These are phyloP conservation scores for Tetrahymena thermophila DNA, from an alignment of 73 alveolate species.

Conservation along the genomic window DNA sequence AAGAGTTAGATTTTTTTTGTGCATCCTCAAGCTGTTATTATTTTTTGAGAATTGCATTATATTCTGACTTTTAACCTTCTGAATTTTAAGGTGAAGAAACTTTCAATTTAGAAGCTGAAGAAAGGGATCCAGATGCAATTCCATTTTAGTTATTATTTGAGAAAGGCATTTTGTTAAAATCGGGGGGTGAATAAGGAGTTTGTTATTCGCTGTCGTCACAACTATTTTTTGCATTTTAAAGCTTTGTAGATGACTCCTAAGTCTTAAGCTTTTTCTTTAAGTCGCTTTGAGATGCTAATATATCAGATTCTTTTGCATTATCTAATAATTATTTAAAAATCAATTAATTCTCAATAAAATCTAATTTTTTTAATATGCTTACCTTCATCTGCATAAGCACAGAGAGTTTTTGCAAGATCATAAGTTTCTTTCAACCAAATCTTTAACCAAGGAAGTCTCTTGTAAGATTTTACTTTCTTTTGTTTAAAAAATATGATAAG, in stretches of 20 bases:
- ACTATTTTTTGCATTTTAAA: not conserved
- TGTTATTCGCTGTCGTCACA: not conserved
- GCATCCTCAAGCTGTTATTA: not conserved
- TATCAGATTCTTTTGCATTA: not conserved
- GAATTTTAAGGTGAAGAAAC: not conserved
- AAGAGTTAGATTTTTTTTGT: not conserved
- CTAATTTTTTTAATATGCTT: not conserved
- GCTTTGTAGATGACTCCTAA: not conserved
- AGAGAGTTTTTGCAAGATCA: not conserved
- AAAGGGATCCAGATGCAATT: not conserved
- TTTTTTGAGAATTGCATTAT: not conserved
- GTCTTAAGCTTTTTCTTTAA: not conserved
- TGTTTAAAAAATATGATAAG: not conserved
- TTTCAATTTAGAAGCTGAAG: not conserved
- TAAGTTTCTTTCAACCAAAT: not conserved
- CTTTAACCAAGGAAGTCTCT: not conserved
- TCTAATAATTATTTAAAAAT: not conserved
- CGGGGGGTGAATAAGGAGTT: not conserved
- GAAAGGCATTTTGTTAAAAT: not conserved
- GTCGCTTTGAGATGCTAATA: not conserved
- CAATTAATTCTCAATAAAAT: not conserved
- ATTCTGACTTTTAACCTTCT: not conserved
- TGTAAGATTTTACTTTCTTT: not conserved
- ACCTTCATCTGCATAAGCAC: conserved; percentile 3
- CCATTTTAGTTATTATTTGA: not conserved